Conservation (phyloP, 306 rosid species). For the Heteromeles arbutifolia region DNA sequence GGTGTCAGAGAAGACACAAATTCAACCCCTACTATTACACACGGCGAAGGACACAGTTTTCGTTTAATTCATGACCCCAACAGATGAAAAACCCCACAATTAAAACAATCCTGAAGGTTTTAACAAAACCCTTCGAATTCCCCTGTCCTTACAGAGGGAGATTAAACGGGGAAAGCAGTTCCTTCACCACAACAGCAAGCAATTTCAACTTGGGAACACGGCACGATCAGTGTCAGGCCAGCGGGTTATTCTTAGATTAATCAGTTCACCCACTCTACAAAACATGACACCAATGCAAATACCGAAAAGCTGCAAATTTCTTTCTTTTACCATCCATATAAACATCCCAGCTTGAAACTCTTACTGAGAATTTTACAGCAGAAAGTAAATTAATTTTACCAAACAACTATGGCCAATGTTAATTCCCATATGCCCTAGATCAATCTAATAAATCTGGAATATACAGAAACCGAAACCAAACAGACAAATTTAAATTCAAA, state of each 20-base stretch:
- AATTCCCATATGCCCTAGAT: neutral
- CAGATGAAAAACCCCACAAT: neutral
- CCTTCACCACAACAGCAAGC: neutral
- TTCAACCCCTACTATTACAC: neutral
- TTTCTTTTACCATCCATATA: neutral
- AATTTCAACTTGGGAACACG: neutral
- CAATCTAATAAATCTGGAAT: neutral
- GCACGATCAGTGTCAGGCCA: neutral
- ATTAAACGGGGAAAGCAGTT: neutral
- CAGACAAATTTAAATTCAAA: neutral
- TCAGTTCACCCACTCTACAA: neutral
- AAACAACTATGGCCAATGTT: neutral
- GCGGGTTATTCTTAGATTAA: neutral
- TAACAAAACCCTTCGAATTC: neutral
- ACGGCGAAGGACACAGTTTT: neutral
- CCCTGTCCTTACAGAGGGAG: neutral
- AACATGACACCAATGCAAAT: neutral
- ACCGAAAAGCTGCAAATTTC: neutral
- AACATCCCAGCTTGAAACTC: neutral
- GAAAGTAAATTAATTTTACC: neutral
- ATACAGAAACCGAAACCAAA: neutral
- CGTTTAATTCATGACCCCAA: neutral
- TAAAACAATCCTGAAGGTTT: neutral
- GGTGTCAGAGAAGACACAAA: neutral
- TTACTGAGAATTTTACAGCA: neutral